Evolutionary conservation across 306 rosid species (phyloP).

Genomic region (Alnus rubra): DNA sequence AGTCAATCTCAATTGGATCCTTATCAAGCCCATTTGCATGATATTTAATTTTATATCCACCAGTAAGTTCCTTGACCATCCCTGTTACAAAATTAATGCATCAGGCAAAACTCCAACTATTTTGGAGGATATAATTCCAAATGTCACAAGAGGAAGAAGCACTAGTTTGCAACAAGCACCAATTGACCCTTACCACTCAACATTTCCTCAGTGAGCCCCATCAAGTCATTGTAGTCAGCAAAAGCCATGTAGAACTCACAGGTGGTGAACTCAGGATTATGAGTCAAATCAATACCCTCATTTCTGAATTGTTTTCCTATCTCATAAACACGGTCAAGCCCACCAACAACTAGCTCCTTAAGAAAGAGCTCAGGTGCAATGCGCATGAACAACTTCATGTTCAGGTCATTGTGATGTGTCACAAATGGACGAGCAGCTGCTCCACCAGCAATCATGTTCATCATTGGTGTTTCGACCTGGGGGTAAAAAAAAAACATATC

Average conservation of each 20-base stretch:
- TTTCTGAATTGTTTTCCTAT: constrained; percentile 96
- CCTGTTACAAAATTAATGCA: constrained; percentile 45
- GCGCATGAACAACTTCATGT: constrained; percentile 83
- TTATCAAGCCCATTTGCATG: constrained; percentile 76
- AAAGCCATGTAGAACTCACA: constrained; percentile 97
- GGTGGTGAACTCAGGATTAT: constrained; percentile 93
- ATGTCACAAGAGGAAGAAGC: not conserved
- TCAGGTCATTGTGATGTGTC: constrained; percentile 88
- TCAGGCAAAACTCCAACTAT: constrained; percentile 25
- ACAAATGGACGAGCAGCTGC: constrained; percentile 96
- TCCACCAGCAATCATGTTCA: constrained; percentile 98
- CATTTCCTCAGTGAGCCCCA: constrained; percentile 84
- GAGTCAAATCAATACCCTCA: constrained; percentile 97
- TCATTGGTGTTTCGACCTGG: constrained; percentile 99
- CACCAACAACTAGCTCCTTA: constrained; percentile 92
- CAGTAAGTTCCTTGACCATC: constrained; percentile 86
- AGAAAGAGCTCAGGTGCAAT: constrained; percentile 97
- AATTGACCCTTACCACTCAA: constrained; percentile 64
- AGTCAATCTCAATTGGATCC: constrained; percentile 73
- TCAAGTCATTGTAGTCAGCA: constrained; percentile 79
- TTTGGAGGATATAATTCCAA: constrained; percentile 10
- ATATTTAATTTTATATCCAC: constrained; percentile 75
- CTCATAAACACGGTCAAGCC: constrained; percentile 97
- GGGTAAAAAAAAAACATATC: constrained; percentile 13
- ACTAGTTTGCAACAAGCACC: not conserved